Base-by-base conservation (phyloP, 192 early-diverging fungal species). In the Entomortierella parvispora region DNA sequence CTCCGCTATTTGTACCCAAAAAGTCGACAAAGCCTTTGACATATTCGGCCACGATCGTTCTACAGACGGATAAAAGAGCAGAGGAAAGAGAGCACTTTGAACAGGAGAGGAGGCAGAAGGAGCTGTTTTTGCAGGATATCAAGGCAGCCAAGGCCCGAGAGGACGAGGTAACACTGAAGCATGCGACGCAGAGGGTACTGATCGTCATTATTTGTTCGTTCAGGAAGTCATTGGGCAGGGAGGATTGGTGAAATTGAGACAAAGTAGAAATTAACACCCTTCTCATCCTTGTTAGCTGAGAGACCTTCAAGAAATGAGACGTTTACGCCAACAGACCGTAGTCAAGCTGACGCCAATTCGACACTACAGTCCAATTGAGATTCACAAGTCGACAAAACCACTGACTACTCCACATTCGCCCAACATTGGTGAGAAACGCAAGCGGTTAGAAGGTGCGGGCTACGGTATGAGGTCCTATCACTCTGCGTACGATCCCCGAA, bases 21-120 rank as follows among this genome's bases (percentile, higher is more conserved):
- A 82, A 81, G 52, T 89, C 87, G 3, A 69, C 60, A 32, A 85
- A 81, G 59, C 89, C 87, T 22, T 45, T 86, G 51, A 92, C 91
- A 34, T 65, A 87, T 42, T 58, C 79, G 9, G 78, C 83, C 20
- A 52, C 81, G 2, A 55, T 88, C 2, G 56, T 79, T 14, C 74
- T 90, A 43, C 69, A 80, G 42, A 84, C 85, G 1, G 86, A 86
- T 15, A 37, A 77, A 15, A 68, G 91, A 12, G 84, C 83, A 9
- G 82, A 88, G 47, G 89, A 90, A 54, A 58, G 91, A 17, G 65
- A 81, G 46, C 72, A 66, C 29, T 88, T 82, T 70, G 91, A 92
- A 5, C 81, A 87, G 31, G 65, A 72, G 56, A 50, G 59, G 53
- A 26, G 52, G 12, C 57, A 44, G 11, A 76, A 76, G 18, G 55